Evolutionary conservation across 257 asterid species (phyloP).

Genomic region (Pogostemon cablin): DNA sequence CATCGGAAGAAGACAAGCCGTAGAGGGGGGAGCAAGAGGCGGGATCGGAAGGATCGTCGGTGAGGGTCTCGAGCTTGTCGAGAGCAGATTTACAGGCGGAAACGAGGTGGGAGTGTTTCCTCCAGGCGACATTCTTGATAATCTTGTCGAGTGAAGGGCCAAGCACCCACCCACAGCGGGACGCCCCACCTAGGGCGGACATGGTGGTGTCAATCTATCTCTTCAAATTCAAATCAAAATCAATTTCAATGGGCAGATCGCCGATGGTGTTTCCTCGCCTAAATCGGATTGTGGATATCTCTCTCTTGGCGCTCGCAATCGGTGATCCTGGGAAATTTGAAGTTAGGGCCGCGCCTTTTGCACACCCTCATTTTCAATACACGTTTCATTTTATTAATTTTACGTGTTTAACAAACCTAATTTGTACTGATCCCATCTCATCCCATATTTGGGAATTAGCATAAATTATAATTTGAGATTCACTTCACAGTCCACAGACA

Average conservation of each 20-base stretch:
- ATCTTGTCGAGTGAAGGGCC: slow-evolving; percentile 97
- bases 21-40: slow-evolving; percentile 81
- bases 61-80: slow-evolving; percentile 80
- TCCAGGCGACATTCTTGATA: slow-evolving; percentile 94
- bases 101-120: slow-evolving; percentile 92
- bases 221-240: slow-evolving; percentile 3
- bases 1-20: slow-evolving; percentile 70
- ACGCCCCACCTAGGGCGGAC: slow-evolving; percentile 83
- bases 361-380: no score
- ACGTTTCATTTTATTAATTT: no score
- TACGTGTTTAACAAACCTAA: no score
- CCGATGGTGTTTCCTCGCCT: not conserved
- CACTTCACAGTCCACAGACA: no score
- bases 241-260: not conserved
- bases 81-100: slow-evolving; percentile 86
- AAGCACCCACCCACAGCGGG: slow-evolving; percentile 92
- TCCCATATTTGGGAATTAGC: no score
- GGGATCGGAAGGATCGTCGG: slow-evolving; percentile 76
- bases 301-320: no score
- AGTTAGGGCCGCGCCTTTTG: no score
- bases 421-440: no score
- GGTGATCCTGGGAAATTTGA: no score
- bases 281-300: no score
- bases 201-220: slow-evolving; percentile 27
- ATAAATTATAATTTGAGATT: no score